Conservation (phyloP, 1,139 yeast genomes). For the Pneumocystis jirovecii region DNA sequence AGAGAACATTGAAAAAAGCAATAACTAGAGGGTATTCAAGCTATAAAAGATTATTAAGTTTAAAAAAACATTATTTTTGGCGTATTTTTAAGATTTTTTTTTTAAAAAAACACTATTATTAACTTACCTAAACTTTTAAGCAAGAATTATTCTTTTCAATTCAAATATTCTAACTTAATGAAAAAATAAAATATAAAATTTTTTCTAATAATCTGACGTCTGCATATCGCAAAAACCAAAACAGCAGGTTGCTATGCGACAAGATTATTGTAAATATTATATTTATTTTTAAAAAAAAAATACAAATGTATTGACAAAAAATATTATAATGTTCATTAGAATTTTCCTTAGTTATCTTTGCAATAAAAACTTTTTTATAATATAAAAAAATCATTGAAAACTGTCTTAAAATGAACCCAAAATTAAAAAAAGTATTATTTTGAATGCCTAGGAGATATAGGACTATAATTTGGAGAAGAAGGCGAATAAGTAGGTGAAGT, state of each 20-base stretch:
- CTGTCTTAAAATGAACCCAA: not conserved
- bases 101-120: not conserved
- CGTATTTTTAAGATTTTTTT: not conserved
- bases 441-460: slow-evolving; percentile 26
- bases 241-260: not conserved
- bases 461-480: slow-evolving; percentile 47
- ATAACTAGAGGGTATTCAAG: not conserved
- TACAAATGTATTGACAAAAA: not conserved
- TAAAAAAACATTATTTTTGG: not conserved
- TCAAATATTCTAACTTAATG: not conserved
- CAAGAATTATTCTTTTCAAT: not conserved
- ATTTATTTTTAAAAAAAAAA: not conserved
- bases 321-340: not conserved
- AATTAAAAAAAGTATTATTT: slow-evolving; percentile 1
- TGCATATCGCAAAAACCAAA: not conserved
- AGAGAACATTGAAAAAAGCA: not conserved
- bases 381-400: not conserved
- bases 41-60: not conserved
- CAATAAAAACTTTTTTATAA: not conserved
- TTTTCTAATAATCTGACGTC: not conserved
- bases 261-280: not conserved
- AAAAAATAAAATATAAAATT: not conserved
- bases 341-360: not conserved
- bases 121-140: not conserved
- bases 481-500: slow-evolving; percentile 54